Evolutionary conservation across 2,329 filamentous ascomycete species (phyloP).

Genomic region (Trematosphaeria pertusa): DNA sequence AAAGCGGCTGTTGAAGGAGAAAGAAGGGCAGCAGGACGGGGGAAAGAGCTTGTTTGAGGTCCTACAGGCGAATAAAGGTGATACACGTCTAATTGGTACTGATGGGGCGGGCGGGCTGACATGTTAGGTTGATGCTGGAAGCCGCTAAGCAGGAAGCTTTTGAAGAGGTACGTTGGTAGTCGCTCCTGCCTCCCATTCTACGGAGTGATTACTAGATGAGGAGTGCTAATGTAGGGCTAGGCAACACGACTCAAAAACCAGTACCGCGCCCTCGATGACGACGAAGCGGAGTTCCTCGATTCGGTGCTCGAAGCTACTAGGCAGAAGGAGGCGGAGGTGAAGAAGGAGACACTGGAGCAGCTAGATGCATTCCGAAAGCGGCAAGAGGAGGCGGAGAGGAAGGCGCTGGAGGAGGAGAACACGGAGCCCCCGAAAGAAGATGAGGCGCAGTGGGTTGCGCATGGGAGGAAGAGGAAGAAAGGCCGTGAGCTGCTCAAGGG

Average conservation of each 20-base stretch:
- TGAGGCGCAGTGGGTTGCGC: conserved; percentile 57
- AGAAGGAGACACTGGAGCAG: conserved; percentile 65
- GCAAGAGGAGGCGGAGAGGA: conserved; percentile 65
- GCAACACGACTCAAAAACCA: conserved; percentile 74
- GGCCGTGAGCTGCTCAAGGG: conserved; percentile 50
- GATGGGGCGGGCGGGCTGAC: conserved; percentile 24
- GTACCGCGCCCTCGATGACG: conserved; percentile 78
- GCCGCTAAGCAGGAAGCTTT: conserved; percentile 84
- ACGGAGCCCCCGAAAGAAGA: conserved; percentile 47
- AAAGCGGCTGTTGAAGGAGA: conserved; percentile 62
- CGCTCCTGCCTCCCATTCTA: no score
- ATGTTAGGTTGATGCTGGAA: conserved; percentile 48
- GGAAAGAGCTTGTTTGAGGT: conserved; percentile 75
- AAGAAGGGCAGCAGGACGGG: conserved; percentile 56
- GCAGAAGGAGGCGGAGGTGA: conserved; percentile 63
- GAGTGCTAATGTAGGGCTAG: conserved; percentile 11
- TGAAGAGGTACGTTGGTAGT: conserved; percentile 71
- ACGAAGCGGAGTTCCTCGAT: conserved; percentile 77
- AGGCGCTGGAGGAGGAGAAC: conserved; percentile 49
- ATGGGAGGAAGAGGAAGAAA: conserved; percentile 61
- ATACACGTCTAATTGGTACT: conserved; percentile 2
- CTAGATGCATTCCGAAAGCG: conserved; percentile 65
- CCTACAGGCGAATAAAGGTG: conserved; percentile 82
- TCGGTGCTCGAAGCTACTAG: conserved; percentile 64
- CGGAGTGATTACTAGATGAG: no score